phyloP scores from a whole-genome alignment of 768 basidiomycete species.

The Leccinum fibrillosum region DNA sequence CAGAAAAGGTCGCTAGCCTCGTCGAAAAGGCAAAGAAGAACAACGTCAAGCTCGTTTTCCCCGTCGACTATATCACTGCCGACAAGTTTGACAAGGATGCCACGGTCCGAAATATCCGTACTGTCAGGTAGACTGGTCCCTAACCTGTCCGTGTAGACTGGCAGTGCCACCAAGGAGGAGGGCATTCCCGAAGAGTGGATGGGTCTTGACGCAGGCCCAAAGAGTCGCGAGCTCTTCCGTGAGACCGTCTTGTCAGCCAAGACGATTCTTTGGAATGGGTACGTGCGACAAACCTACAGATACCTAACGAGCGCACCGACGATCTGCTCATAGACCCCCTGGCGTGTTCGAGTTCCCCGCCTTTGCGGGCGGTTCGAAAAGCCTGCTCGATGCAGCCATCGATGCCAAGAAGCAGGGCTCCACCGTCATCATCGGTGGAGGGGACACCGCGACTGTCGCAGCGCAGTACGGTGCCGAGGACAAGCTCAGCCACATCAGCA shows the following conservation, averaged over 20 bases:
- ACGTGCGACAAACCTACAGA: slow-evolving; percentile 21
- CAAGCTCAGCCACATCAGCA: slow-evolving; percentile 93
- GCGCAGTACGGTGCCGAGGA: slow-evolving; percentile 84
- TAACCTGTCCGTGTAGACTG: slow-evolving; percentile 45
- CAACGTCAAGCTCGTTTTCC: slow-evolving; percentile 92
- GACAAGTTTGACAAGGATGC: slow-evolving; percentile 97
- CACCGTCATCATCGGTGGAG: slow-evolving; percentile 93
- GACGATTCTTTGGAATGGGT: slow-evolving; percentile 98
- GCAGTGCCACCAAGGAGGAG: slow-evolving; percentile 69
- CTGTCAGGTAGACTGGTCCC: background rate
- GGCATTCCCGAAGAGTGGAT: slow-evolving; percentile 94
- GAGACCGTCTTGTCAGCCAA: slow-evolving; percentile 81
- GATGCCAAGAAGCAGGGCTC: slow-evolving; percentile 84
- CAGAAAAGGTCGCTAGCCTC: slow-evolving; percentile 78
- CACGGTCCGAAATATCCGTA: slow-evolving; percentile 43
- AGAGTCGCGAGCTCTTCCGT: slow-evolving; percentile 78
- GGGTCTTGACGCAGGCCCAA: slow-evolving; percentile 90
- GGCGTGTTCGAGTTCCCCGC: slow-evolving; percentile 97
- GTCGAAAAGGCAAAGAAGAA: slow-evolving; percentile 91
- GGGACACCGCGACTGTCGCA: slow-evolving; percentile 94
- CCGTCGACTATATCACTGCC: slow-evolving; percentile 89
- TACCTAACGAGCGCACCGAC: background rate
- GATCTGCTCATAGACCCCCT: slow-evolving; percentile 62
- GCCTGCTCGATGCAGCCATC: slow-evolving; percentile 80
- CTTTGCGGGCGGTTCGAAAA: slow-evolving; percentile 82